A percentile compares a stretch with the other conserved stretches of the same genome.
Conservation (phyloP, 2,329 filamentous ascomycete species). For the Aureobasidium sp. region DNA sequence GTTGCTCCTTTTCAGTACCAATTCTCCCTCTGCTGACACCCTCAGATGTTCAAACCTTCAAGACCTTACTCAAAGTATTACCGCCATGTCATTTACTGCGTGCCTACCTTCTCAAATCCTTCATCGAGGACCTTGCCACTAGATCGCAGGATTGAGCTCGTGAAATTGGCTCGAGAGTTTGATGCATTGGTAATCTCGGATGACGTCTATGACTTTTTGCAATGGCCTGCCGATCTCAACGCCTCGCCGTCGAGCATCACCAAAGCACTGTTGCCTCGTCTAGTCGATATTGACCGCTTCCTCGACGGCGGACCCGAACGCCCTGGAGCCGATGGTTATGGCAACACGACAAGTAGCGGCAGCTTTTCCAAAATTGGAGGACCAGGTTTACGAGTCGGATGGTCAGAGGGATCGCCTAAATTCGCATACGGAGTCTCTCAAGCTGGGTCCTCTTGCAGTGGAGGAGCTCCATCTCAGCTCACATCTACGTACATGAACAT, state of each 20-base stretch:
- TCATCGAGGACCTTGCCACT: conserved; percentile 74
- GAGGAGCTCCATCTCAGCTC: conserved; percentile 52
- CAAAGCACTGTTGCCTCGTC: conserved; percentile 52
- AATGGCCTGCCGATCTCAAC: conserved; percentile 52
- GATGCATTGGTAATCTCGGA: conserved; percentile 80
- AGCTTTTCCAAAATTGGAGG: conserved; percentile 83
- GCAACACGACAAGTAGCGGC: conserved; percentile 76
- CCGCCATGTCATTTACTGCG: conserved; percentile 77
- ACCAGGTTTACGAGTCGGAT: conserved; percentile 78
- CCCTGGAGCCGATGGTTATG: conserved; percentile 51
- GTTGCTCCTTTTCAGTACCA: background rate
- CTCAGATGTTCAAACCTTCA: conserved; percentile 47
- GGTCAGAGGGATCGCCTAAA: conserved; percentile 64
- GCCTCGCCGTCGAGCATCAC: conserved; percentile 19
- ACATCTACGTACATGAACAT: conserved; percentile 48
- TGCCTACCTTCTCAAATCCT: conserved; percentile 84
- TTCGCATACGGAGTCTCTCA: conserved; percentile 52
- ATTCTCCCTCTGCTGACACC: background rate
- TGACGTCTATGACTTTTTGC: conserved; percentile 90
- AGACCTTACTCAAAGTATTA: conserved; percentile 66
- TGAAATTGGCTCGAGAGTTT: conserved; percentile 66
- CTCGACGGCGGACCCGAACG: conserved; percentile 49
- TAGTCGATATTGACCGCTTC: conserved; percentile 68
- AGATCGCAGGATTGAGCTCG: conserved; percentile 54
- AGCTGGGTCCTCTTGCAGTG: conserved; percentile 48